Base-by-base conservation (phyloP, 169 alveolate species). In the Plasmodium vivax region DNA sequence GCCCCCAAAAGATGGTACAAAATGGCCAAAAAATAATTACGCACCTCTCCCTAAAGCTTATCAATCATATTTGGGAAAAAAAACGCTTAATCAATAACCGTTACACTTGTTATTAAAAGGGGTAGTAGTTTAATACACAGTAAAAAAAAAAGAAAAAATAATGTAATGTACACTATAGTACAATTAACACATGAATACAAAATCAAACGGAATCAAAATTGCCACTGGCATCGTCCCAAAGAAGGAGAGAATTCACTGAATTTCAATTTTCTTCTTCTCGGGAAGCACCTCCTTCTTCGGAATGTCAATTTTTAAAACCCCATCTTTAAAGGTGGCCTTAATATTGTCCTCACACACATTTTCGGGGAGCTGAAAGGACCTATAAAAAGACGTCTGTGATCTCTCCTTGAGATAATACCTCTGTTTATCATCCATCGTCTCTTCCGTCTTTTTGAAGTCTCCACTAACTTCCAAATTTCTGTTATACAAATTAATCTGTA, bases 271-370 rank as follows among this genome's bases (percentile, higher is more conserved):
- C 38, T 74, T 90, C 80, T 90, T 79, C 34, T 90, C 77, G n/a
- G 75, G 82, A 9, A 27, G 10, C 14, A 34, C n/a, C 23, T 79
- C 90, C 36, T 81, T 81, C 83, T 90, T 90, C 9, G 88, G 84
- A 32, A 90, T 82, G 36, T 81, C 83, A 58, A 90, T 90, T 82
- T 82, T 90, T 68, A 90, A 82, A 41, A 90, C 68, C 5, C 94
- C 94, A 90, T 80, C 94, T 56, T 90, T 90, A 32, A 80, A 90
- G 34, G 90, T 90, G 51, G 91, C 94, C 51, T 82, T 80, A 58
- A 90, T 82, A 38, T 81, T 23, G 47, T 90, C 91, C 54, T 58
- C 92, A 19, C 79, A 68, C 10, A 68, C 91, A 90, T 90, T 90
- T 79, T 71, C 91, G 3, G 94, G 94, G 45, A 90, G 72, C 19